phyloP scores from a whole-genome alignment of 2,329 filamentous ascomycete species.

The Fusarium nematophilum region DNA sequence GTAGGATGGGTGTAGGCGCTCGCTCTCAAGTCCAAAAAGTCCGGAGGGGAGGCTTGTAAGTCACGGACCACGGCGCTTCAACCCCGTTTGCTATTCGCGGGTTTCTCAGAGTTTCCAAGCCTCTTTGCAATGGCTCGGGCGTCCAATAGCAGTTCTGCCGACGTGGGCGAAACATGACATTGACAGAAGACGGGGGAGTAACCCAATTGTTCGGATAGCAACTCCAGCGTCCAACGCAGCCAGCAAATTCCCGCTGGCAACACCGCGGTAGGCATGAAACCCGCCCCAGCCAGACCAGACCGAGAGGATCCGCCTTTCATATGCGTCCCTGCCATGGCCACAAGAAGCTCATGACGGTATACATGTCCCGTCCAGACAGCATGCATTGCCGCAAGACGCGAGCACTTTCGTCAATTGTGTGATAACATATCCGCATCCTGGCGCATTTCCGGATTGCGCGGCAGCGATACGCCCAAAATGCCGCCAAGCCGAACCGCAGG shows the following conservation, averaged over 20 bases:
- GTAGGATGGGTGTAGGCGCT: neutral
- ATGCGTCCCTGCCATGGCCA: neutral
- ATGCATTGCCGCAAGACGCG: conserved; percentile 20
- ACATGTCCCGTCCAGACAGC: neutral
- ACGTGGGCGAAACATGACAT: neutral
- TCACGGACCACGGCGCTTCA: conserved; percentile 23
- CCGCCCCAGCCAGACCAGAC: conserved; percentile 18
- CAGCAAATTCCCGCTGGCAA: neutral
- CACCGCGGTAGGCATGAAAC: conserved; percentile 25
- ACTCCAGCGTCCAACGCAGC: conserved; percentile 6
- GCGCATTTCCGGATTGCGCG: conserved; percentile 26
- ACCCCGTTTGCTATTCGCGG: conserved; percentile 4
- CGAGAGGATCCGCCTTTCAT: conserved; percentile 20
- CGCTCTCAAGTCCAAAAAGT: conserved; percentile 7
- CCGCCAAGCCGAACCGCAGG: conserved; percentile 17
- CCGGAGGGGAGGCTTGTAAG: conserved; percentile 32
- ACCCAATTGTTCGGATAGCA: neutral
- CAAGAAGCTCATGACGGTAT: neutral
- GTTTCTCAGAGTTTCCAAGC: conserved; percentile 6
- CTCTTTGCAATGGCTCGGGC: neutral
- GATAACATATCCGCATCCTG: conserved; percentile 2
- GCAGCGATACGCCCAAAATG: neutral
- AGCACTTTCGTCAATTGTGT: conserved; percentile 8
- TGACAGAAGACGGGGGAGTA: neutral
- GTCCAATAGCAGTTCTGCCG: conserved; percentile 18